phyloP scores from a whole-genome alignment of 2,329 filamentous ascomycete genomes.

The Epichloe brachyelytri region DNA sequence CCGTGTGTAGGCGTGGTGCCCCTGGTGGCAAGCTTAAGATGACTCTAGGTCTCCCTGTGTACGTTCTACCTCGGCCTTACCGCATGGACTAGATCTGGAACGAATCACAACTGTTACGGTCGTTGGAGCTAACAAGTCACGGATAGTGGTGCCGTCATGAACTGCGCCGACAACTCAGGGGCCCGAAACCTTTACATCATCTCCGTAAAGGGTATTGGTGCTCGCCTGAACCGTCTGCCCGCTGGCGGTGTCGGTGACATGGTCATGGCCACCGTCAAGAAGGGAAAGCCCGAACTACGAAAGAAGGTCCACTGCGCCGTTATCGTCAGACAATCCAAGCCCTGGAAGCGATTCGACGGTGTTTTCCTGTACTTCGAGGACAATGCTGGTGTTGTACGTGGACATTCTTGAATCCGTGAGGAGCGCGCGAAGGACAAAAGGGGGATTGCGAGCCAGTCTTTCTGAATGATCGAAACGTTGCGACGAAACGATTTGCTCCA shows the following conservation, averaged over 20 bases:
- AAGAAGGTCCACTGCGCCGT: constrained; percentile 99
- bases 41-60: constrained; percentile 99
- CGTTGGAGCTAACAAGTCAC: constrained; percentile 7
- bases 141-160: constrained; percentile 92
- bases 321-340: constrained; percentile 97
- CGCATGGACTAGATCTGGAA: constrained; percentile 3
- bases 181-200: constrained; percentile 99
- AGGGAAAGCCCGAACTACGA: constrained; percentile 99
- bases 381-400: constrained; percentile 94
- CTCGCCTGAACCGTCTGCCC: constrained; percentile 91
- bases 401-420: neutral
- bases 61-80: constrained; percentile 31
- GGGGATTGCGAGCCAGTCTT: too few relatives aligned
- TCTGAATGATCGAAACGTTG: neutral
- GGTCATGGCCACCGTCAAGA: constrained; percentile 99
- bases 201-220: constrained; percentile 97
- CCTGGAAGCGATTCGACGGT: constrained; percentile 96
- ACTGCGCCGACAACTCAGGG: constrained; percentile 99
- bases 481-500: neutral
- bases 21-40: constrained; percentile 99
- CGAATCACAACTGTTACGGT: neutral
- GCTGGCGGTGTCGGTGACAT: constrained; percentile 98
- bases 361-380: constrained; percentile 99
- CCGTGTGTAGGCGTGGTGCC: constrained; percentile 57
- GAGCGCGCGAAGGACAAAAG: neutral